These are phyloP conservation scores for Ophiostoma australiae DNA, from an alignment of 2,329 filamentous ascomycete genomes.

Conservation along the genomic window DNA sequence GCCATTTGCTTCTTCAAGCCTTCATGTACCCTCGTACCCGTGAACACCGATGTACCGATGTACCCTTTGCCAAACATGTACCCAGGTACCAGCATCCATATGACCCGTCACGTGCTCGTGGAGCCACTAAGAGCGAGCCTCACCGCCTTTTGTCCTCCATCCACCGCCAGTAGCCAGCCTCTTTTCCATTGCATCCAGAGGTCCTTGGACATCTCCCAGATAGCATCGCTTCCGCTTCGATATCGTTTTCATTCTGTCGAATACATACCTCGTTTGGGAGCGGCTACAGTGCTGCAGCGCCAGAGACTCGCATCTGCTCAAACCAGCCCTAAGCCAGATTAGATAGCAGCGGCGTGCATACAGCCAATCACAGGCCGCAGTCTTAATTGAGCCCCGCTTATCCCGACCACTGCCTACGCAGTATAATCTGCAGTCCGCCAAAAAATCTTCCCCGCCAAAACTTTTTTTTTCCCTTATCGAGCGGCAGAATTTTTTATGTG, in stretches of 20 bases:
- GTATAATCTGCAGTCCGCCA: background rate
- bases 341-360: background rate
- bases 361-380: background rate
- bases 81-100: background rate
- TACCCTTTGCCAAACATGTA: background rate
- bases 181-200: background rate
- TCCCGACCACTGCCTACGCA: background rate
- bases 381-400: background rate
- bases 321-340: constrained; percentile 8
- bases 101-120: background rate
- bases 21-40: no score
- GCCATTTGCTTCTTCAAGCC: background rate
- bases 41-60: no score
- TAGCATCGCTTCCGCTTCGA: background rate
- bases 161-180: background rate
- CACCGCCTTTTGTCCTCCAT: background rate
- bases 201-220: background rate
- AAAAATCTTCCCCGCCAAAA: constrained; percentile 20
- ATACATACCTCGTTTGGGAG: background rate
- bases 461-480: constrained; percentile 23
- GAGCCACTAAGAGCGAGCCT: background rate
- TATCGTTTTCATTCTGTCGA: background rate
- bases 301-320: background rate
- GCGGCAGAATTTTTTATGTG: constrained; percentile 20
- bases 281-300: background rate